phyloP scores from a whole-genome alignment of 1,284 basidiomycete species.

The Heterobasidion parviporum region DNA sequence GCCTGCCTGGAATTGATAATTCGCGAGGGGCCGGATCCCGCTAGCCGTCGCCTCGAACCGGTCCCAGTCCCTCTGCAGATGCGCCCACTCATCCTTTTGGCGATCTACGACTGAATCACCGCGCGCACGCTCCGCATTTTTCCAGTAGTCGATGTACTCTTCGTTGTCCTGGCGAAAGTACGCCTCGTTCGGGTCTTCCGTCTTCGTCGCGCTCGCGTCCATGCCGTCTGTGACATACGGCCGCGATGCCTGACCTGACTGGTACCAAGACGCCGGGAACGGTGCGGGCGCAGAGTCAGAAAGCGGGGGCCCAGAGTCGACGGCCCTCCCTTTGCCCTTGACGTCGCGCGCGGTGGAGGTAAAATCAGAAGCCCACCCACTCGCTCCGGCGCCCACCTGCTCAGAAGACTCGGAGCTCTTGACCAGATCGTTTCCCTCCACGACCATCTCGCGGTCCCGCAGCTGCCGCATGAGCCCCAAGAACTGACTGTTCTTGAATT shows the following conservation, averaged over 20 bases:
- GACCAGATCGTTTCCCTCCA: slow-evolving; percentile 78
- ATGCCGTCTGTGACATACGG: not conserved
- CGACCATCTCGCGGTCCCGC: slow-evolving; percentile 75
- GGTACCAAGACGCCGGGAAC: not conserved
- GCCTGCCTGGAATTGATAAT: slow-evolving; percentile 73
- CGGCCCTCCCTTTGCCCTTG: slow-evolving; percentile 61
- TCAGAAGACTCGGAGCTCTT: slow-evolving; percentile 30
- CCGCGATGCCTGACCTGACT: not conserved
- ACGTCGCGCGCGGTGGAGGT: slow-evolving; percentile 26
- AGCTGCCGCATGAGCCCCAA: slow-evolving; percentile 82
- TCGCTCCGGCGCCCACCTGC: not conserved
- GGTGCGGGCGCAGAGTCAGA: not conserved
- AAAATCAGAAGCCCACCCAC: slow-evolving; percentile 9
- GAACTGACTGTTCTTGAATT: slow-evolving; percentile 87
- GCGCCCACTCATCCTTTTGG: slow-evolving; percentile 43
- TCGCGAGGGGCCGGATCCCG: slow-evolving; percentile 48
- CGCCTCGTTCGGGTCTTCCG: slow-evolving; percentile 51
- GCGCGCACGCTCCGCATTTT: slow-evolving; percentile 6
- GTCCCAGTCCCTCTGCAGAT: slow-evolving; percentile 81
- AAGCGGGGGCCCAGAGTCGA: slow-evolving; percentile 9
- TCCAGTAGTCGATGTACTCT: slow-evolving; percentile 55
- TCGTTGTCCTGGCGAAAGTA: slow-evolving; percentile 70
- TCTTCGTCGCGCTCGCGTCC: not conserved
- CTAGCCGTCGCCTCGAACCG: slow-evolving; percentile 61
- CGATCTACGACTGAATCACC: not conserved